phyloP scores from a whole-genome alignment of 225 moss, liverwort and hornwort species.

The Marchantia paleacea region DNA sequence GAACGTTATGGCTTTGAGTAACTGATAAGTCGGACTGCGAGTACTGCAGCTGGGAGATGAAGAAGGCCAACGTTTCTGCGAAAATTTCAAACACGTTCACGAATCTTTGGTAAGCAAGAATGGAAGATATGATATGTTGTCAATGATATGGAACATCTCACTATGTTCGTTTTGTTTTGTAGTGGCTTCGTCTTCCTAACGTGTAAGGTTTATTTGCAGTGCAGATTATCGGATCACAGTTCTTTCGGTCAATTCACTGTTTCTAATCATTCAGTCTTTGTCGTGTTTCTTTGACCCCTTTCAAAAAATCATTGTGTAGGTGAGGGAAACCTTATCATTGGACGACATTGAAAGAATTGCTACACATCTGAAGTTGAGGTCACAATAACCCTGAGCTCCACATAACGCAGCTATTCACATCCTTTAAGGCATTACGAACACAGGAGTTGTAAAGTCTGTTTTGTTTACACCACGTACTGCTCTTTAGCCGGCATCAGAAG shows the following conservation, averaged over 20 bases:
- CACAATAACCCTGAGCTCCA: not conserved
- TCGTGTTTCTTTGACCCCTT: too few relatives aligned
- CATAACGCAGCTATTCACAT: not conserved
- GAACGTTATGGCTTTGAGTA: not conserved
- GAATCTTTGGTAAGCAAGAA: constrained; percentile 8
- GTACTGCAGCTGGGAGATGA: constrained; percentile 18
- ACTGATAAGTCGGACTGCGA: not conserved
- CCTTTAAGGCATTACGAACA: not conserved
- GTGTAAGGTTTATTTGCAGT: too few relatives aligned
- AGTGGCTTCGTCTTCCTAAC: too few relatives aligned
- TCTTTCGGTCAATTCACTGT: too few relatives aligned
- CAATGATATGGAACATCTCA: too few relatives aligned
- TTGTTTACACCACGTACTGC: not conserved
- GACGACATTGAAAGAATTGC: constrained; percentile 25
- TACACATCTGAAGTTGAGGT: constrained; percentile 2
- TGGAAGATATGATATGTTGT: too few relatives aligned
- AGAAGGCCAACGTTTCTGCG: constrained; percentile 18
- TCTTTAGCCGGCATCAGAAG: not conserved
- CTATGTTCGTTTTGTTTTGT: too few relatives aligned
- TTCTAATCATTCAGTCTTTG: too few relatives aligned
- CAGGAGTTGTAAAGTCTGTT: not conserved
- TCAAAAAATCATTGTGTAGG: not conserved
- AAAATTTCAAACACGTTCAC: constrained; percentile 12
- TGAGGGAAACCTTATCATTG: constrained; percentile 17
- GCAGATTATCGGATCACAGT: too few relatives aligned